These are phyloP conservation scores for Camellia oleifera DNA, from an alignment of 179 eudicot species.

Conservation along the genomic window DNA sequence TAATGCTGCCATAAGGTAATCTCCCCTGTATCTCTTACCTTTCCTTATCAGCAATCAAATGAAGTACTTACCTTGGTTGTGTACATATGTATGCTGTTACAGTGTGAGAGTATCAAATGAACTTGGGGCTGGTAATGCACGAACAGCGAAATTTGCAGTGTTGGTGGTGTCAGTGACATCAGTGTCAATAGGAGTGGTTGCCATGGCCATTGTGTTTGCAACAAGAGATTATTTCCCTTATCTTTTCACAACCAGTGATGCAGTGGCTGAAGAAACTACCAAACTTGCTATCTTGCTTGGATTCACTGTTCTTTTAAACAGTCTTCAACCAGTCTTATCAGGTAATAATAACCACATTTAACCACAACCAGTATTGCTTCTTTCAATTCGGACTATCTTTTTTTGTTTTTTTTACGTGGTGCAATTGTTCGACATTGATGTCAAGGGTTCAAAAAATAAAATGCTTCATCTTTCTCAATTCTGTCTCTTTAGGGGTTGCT, in stretches of 20 bases:
- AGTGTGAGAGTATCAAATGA: slow-evolving; percentile 91
- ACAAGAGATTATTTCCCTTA: slow-evolving; percentile 66
- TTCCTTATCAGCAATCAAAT: not conserved
- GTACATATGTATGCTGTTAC: not conserved
- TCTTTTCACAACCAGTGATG: slow-evolving; percentile 65
- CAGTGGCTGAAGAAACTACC: slow-evolving; percentile 60
- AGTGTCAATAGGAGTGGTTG: slow-evolving; percentile 53
- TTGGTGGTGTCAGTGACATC: slow-evolving; percentile 63
- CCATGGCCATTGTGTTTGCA: slow-evolving; percentile 43
- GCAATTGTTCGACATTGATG: no score
- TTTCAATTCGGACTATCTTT: no score
- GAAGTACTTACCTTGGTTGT: no score
- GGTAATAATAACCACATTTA: slow-evolving; percentile 31
- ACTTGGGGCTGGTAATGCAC: slow-evolving; percentile 70
- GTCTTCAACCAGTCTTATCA: slow-evolving; percentile 86
- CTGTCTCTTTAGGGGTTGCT: slow-evolving; percentile 49
- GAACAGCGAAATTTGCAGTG: slow-evolving; percentile 63
- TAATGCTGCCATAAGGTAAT: slow-evolving; percentile 83
- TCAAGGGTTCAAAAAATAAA: not conserved
- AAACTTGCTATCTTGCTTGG: slow-evolving; percentile 60
- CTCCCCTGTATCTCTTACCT: not conserved
- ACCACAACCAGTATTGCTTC: no score
- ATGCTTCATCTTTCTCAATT: not conserved
- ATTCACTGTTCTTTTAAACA: slow-evolving; percentile 62
- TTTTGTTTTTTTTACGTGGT: no score